These are phyloP conservation scores for Fragaria ananassa DNA, from an alignment of 306 rosid species.

Conservation along the genomic window DNA sequence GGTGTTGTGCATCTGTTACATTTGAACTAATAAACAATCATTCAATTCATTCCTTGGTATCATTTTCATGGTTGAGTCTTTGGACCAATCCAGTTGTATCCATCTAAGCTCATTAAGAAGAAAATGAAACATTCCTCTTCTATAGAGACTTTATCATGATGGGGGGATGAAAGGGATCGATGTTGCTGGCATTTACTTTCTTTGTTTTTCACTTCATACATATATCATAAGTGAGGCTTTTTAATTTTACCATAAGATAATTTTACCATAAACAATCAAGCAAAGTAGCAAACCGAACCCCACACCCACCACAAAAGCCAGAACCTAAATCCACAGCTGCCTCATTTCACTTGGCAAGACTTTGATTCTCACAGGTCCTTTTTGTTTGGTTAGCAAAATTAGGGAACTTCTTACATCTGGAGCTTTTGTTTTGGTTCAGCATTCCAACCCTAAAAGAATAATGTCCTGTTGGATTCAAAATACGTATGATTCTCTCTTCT, in stretches of 20 bases:
- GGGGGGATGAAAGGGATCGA: slow-evolving; percentile 40
- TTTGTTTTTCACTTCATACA: background rate
- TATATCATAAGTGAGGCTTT: background rate
- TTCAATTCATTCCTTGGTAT: slow-evolving; percentile 32
- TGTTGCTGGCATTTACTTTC: slow-evolving; percentile 25
- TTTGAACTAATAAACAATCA: slow-evolving; percentile 29
- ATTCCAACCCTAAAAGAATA: background rate
- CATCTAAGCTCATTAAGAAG: slow-evolving; percentile 59
- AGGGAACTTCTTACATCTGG: slow-evolving; percentile 16
- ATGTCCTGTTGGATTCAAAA: background rate
- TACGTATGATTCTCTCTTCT: slow-evolving; percentile 4
- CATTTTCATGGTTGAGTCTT: slow-evolving; percentile 40
- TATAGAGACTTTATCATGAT: slow-evolving; percentile 46
- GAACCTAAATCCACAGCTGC: slow-evolving; percentile 37
- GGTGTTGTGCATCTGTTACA: no score
- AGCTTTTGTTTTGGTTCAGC: slow-evolving; percentile 3
- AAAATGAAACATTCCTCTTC: slow-evolving; percentile 69
- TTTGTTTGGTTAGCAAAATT: slow-evolving; percentile 39
- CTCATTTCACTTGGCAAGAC: slow-evolving; percentile 35
- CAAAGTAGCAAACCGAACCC: slow-evolving; percentile 22
- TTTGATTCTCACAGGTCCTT: slow-evolving; percentile 34
- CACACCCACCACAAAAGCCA: slow-evolving; percentile 26
- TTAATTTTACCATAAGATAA: background rate
- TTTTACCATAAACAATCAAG: slow-evolving; percentile 47
- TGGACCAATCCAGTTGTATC: slow-evolving; percentile 70